A percentile compares a stretch with the other conserved stretches of the same genome.
phyloP scores from a whole-genome alignment of 306 rosid species.

The Dryas octopetala region DNA sequence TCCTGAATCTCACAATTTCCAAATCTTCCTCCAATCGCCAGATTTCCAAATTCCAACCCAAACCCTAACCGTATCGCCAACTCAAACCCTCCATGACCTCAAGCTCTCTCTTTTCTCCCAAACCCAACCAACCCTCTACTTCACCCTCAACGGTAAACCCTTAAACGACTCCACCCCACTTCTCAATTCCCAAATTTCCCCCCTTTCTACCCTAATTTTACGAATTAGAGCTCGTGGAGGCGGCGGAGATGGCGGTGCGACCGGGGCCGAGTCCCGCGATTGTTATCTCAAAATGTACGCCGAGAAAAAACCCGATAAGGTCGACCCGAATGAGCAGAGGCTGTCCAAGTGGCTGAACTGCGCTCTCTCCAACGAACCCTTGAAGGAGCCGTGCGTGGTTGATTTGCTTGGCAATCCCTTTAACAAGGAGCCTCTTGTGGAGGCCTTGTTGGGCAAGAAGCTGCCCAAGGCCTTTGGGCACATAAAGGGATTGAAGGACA shows the following conservation, averaged over 20 bases:
- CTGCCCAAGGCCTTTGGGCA: slow-evolving; percentile 87
- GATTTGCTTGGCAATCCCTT: slow-evolving; percentile 82
- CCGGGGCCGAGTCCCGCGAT: slow-evolving; percentile 95
- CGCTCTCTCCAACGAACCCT: slow-evolving; percentile 72
- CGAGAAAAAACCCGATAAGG: slow-evolving; percentile 85
- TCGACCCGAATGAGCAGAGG: slow-evolving; percentile 86
- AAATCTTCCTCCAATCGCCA: slow-evolving; percentile 62
- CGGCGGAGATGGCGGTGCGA: slow-evolving; percentile 94
- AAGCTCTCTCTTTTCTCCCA: slow-evolving; percentile 48
- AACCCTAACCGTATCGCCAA: slow-evolving; percentile 38
- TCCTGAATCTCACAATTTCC: slow-evolving; percentile 30
- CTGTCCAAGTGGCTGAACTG: slow-evolving; percentile 86
- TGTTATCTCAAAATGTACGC: slow-evolving; percentile 95
- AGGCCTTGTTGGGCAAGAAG: slow-evolving; percentile 78
- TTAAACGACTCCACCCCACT: slow-evolving; percentile 47
- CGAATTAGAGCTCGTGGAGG: slow-evolving; percentile 68
- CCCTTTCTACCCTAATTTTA: slow-evolving; percentile 60
- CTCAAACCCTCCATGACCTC: slow-evolving; percentile 42
- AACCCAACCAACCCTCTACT: slow-evolving; percentile 44
- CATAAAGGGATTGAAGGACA: slow-evolving; percentile 83
- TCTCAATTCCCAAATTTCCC: slow-evolving; percentile 35
- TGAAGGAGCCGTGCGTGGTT: slow-evolving; percentile 84
- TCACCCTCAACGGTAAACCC: slow-evolving; percentile 69
- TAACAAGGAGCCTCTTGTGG: slow-evolving; percentile 77
- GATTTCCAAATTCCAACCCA: slow-evolving; percentile 44